Evolutionary conservation across 1,284 basidiomycete species (phyloP).

Genomic region (Ceratobasidium papillatum): DNA sequence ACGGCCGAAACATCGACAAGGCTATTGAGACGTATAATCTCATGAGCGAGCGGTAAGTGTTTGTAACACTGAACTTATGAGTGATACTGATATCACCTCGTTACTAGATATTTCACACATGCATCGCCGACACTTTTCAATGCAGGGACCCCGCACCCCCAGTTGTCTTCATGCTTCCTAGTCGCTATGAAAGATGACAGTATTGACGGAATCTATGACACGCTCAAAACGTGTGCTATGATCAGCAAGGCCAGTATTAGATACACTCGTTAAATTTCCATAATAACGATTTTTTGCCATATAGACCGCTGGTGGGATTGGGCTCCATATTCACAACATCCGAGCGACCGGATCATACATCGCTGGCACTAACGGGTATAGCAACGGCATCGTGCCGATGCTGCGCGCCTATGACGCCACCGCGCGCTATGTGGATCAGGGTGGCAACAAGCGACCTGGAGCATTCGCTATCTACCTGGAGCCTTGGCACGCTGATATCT

Average conservation of each 20-base stretch:
- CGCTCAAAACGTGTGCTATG: conserved; percentile 98
- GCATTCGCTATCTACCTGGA: conserved; percentile 98
- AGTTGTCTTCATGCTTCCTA: conserved; percentile 97
- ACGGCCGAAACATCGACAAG: conserved; percentile 88
- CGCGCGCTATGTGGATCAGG: conserved; percentile 98
- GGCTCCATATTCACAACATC: conserved; percentile 96
- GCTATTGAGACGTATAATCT: conserved; percentile 82
- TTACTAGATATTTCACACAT: conserved; percentile 98
- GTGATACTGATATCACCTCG: conserved; percentile 78
- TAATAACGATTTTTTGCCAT: background rate
- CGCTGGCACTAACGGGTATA: conserved; percentile 96
- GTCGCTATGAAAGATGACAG: conserved; percentile 99
- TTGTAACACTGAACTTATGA: background rate
- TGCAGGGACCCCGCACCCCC: conserved; percentile 94
- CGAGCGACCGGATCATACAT: conserved; percentile 96
- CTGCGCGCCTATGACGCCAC: conserved; percentile 98
- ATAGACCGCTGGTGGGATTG: conserved; percentile 93
- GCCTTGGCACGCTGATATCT: conserved; percentile 98
- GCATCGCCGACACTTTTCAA: conserved; percentile 99
- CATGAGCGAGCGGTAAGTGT: conserved; percentile 66
- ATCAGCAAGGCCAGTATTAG: conserved; percentile 79
- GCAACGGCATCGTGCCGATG: conserved; percentile 99
- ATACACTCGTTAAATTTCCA: too few species aligned
- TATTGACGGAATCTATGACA: conserved; percentile 99
- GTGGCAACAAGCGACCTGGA: conserved; percentile 99